These are phyloP conservation scores for Fomitopsis schrenkii DNA, from an alignment of 1,284 basidiomycete species.

Conservation along the genomic window DNA sequence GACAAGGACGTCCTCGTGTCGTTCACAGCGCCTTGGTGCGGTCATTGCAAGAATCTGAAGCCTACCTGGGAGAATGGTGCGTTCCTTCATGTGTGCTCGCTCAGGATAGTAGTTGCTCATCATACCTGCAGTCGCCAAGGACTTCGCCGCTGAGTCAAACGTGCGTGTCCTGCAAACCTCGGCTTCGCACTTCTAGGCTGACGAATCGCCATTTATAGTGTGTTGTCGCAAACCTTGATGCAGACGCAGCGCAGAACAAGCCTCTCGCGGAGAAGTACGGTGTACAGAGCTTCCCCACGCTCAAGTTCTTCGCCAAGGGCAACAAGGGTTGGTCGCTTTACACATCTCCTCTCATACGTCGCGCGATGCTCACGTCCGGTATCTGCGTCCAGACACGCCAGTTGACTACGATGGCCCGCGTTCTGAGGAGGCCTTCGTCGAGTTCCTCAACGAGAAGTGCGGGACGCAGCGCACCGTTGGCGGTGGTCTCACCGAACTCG, in stretches of 20 bases:
- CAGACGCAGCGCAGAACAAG: conserved; percentile 80
- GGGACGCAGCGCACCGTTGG: conserved; percentile 81
- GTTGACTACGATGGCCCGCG: conserved; percentile 68
- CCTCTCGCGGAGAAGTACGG: conserved; percentile 73
- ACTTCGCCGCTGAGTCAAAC: conserved; percentile 75
- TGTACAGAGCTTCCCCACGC: conserved; percentile 80
- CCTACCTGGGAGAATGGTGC: conserved; percentile 76
- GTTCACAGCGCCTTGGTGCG: conserved; percentile 89
- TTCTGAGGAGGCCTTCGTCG: conserved; percentile 65
- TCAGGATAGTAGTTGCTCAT: background rate
- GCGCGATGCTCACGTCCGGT: background rate
- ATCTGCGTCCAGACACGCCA: conserved; percentile 37
- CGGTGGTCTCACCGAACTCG: conserved; percentile 75
- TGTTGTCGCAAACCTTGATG: conserved; percentile 88
- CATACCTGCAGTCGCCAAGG: conserved; percentile 54
- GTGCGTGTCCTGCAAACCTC: conserved; percentile 35
- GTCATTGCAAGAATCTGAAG: conserved; percentile 86
- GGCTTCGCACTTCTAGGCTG: background rate
- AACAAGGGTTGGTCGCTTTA: conserved; percentile 16
- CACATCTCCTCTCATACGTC: background rate
- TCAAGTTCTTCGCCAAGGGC: conserved; percentile 92
- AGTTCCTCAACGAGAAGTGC: conserved; percentile 84
- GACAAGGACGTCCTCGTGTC: conserved; percentile 86
- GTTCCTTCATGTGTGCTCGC: background rate
- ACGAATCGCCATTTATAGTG: conserved; percentile 43